Conservation (phyloP, 495 filamentous ascomycete genomes). For the Tuber melanosporum region DNA sequence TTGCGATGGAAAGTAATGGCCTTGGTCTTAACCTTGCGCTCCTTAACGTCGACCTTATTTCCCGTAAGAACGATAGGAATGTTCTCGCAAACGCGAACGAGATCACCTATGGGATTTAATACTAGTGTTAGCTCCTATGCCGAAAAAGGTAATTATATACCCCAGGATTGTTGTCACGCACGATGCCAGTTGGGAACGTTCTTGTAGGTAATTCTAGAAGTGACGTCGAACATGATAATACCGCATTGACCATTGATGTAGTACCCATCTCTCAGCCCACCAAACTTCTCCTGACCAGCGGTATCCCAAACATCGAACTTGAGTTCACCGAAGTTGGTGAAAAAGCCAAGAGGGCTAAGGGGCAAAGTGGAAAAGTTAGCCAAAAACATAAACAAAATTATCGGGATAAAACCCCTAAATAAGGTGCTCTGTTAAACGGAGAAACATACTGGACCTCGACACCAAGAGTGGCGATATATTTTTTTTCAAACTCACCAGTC, state of each 20-base stretch:
- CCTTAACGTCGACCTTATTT: conserved; percentile 99
- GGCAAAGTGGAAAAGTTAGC: conserved; percentile 39
- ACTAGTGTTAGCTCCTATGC: conserved; percentile 18
- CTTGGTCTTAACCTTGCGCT: conserved; percentile 99
- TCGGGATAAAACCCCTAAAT: conserved; percentile 31
- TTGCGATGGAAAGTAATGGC: conserved; percentile 99
- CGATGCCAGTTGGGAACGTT: conserved; percentile 99
- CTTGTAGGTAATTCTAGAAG: conserved; percentile 99
- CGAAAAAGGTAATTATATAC: background rate
- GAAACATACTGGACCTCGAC: conserved; percentile 82
- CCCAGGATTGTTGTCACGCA: conserved; percentile 50
- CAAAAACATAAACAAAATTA: conserved; percentile 18
- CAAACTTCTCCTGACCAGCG: conserved; percentile 99
- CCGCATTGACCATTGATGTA: conserved; percentile 99
- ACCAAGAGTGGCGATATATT: conserved; percentile 99
- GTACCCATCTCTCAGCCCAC: conserved; percentile 98
- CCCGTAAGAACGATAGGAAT: conserved; percentile 96
- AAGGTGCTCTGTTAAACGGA: conserved; percentile 76
- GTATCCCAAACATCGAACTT: conserved; percentile 99
- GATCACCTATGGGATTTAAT: conserved; percentile 64
- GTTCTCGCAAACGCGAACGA: conserved; percentile 99
- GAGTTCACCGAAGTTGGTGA: conserved; percentile 76
- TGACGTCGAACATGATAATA: conserved; percentile 99
- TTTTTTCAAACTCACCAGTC: conserved; percentile 99
- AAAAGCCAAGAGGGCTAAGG: conserved; percentile 41